A percentile compares a stretch with the other conserved stretches of the same genome.
These are phyloP conservation scores for Setaria viridis DNA, from an alignment of 202 grass and related monocot genomes.

Conservation along the genomic window DNA sequence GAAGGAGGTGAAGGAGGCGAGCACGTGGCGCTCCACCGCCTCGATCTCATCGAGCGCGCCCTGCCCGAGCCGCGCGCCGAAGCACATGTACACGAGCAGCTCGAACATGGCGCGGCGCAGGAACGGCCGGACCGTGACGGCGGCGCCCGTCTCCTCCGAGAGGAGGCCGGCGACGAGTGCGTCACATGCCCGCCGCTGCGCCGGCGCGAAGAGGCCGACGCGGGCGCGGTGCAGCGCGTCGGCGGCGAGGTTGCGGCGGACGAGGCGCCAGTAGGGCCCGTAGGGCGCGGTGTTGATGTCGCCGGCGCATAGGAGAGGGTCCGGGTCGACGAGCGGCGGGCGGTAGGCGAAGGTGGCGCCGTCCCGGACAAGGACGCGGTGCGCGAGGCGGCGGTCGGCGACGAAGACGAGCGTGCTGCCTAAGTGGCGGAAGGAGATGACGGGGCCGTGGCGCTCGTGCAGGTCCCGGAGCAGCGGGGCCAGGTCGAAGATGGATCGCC, in stretches of 20 bases:
- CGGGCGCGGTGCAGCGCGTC: conserved; percentile 25
- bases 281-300: conserved; percentile 33
- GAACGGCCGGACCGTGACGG: neutral
- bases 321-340: conserved; percentile 5
- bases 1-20: conserved; percentile 6
- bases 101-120: conserved; percentile 33
- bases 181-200: neutral
- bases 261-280: conserved; percentile 27
- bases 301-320: conserved; percentile 11
- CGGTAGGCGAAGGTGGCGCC: conserved; percentile 24
- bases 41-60: conserved; percentile 10
- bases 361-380: conserved; percentile 23
- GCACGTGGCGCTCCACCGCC: neutral
- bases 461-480: neutral
- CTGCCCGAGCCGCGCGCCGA: conserved; percentile 31
- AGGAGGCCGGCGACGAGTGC: conserved; percentile 7
- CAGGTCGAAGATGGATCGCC: conserved; percentile 20
- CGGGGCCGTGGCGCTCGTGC: conserved; percentile 10
- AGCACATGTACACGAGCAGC: conserved; percentile 46
- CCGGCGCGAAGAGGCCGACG: conserved; percentile 7
- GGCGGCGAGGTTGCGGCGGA: conserved; percentile 35
- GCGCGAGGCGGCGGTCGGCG: conserved; percentile 24
- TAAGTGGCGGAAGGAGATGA: neutral
- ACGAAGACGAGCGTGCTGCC: conserved; percentile 15
- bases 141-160: neutral